Base-by-base conservation (phyloP, 1,139 yeast genomes). In the Pneumocystis oryctolagi region DNA sequence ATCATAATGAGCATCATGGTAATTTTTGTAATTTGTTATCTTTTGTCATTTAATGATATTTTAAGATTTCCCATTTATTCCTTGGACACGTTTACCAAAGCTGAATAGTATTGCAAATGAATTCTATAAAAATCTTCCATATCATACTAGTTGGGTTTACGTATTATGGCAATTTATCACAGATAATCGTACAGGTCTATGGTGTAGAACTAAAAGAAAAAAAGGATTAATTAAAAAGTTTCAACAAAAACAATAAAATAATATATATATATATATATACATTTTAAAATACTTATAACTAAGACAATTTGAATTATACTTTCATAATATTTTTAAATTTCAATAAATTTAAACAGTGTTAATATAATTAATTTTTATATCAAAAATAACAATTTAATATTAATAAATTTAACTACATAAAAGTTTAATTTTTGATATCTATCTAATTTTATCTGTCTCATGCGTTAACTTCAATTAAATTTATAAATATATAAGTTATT, bases 1-100 rank as follows among this genome's bases (percentile, higher is more conserved):
- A 88, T 72, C 97, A 89, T 73, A 89, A 87, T 71, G 97, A 89
- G 74, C 97, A 89, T 73, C 97, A 89, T 71, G 97, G 63, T 63
- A 58, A 58, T 60, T 61, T 18, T 16, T 18, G 9, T 4, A 31
- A 28, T 40, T n/a, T n/a, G 25, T 16, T 16, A 18, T n/a, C 4
- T 61, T 56, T 1, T 32, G 14, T 5, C 14, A 20, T 20, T 37
- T n/a, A 20, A 30, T 18, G 18, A 16, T 20, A 14, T 32, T 2
- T n/a, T 3, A 18, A 61, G 62, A 57, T 28, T 57, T 37, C 78
- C 97, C 97, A 0, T 89, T 83, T 72, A 81, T 89, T 69, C 92
- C 97, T 0, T 89, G 97, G 97, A 80, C 94, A 0, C 82, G 84
- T 67, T 77, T 89, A 62, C 88, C 88, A 56, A 76, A 80, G 65